Evolutionary conservation across 2,329 filamentous ascomycete species (phyloP), one percentile per base, ranked within the genome.

Genomic region (Xylaria hypoxylon): DNA sequence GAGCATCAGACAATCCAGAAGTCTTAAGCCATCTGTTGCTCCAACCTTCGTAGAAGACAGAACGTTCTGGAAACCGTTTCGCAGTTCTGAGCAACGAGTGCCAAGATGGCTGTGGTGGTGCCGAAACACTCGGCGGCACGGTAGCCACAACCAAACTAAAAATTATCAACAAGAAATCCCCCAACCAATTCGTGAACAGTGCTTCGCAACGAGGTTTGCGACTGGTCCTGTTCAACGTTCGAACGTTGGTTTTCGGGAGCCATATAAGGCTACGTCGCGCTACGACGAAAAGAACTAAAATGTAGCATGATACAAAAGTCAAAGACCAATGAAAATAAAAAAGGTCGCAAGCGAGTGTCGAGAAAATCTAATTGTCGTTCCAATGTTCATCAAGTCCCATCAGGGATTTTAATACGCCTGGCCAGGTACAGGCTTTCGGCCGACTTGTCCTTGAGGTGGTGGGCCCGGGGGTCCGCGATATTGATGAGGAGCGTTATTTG

Each of bases 371-470:
- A 72, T 67, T 73, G 68, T 74, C 70, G 57, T 74, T 74, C 68
- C 69, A 59, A 69, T 67, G 63, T 74, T 76, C 75, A 62, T 77
- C 66, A 77, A 71, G 57, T 68, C 71, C 74, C 71, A 70, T 76
- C 68, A 73, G 70, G 65, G 10, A 47, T 35, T 59, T 69, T 73
- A 86, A 62, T 83, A 83, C 3, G 85, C 84, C 75, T 87, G 85
- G 40, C 85, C 85, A 5, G 86, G 85, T 45, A 89, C 83, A 28
- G 86, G 85, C 76, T 89, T 88, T 62, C 86, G 83, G 70, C 78
- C 81, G 65, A 87, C 80, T 28, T 82, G 78, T 45, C 80, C 82
- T 33, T 80, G 76, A 44, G 79, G 75, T 62, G 68, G 65, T 31
- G 77, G 78, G 62, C 72, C 76, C 59, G 69, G 78, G 55, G 70